Evolutionary conservation across 2,329 filamentous ascomycete genomes (phyloP), one percentile per base, ranked within the genome.

Genomic region (Ophiocordyceps robertsii): DNA sequence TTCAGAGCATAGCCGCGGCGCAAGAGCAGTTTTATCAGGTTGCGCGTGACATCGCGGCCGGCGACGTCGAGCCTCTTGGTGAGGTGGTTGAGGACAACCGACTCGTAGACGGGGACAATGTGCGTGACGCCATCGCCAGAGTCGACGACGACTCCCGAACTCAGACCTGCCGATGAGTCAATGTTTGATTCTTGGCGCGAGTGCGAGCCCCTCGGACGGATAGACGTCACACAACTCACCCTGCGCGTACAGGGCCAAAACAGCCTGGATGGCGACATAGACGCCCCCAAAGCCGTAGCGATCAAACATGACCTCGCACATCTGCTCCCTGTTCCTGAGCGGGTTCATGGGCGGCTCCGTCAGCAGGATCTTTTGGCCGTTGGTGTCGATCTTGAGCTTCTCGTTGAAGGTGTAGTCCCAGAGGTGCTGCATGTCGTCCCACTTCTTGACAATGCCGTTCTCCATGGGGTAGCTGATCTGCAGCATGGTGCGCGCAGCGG

Each of bases 381-480:
- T 78, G 3, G 92, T 79, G 62, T 96, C 85, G 53, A 98, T 72
- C 64, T 88, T 80, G 77, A 98, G 85, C 77, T 96, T 96, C 64
- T 98, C 90, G 65, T 77, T 82, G 65, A 98, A 98, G 21, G 92
- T 98, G 64, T 93, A 96, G 68, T 98, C 90, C 92, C 92, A 98
- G 43, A 98, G 80, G 61, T 96, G 90, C 70, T 95, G 86, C 92
- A 98, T 98, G 65, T 98, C 92, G 55, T 98, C 92, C 92, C 92
- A 98, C 60, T 88, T 89, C 77, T 95, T 96, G 53, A 98, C 88
- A 57, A 98, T 96, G 56, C 92, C 92, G 63, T 98, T 98, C 66
- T 98, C 92, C 92, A 98, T 98, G 54, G 92, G 92, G 63, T 98
- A 98, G 65, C 84, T 94, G 60, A 98, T 93, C 66, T 98, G 92